Evolutionary conservation across 371 early-diverging fungal species (phyloP), one percentile per base, ranked within the genome.

Genomic region (Mucor saturninus): DNA sequence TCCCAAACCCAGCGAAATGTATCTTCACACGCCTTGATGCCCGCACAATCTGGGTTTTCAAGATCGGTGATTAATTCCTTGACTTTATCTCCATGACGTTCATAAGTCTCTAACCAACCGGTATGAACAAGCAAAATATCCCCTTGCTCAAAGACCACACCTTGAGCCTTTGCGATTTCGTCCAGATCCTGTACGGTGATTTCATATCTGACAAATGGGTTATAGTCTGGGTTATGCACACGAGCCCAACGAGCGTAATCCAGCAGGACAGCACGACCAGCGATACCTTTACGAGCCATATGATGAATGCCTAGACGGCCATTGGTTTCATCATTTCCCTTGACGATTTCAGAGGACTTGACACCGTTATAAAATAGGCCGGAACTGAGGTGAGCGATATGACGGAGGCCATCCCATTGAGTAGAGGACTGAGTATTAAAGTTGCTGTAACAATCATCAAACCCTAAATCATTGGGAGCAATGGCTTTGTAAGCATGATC

Each of bases 381-480:
- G 11, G 62, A 42, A 1, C 46, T 30, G 1, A 64, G 14, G 42
- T 71, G 74, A 35, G 70, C 62, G 2, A 75, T 48, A 56, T 80
- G 80, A 8, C 74, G 71, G 3, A 80, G 64, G 31, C 80, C 80
- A 54, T 80, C 80, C 77, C 77, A 80, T 53, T 80, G 80, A 5
- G 72, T 65, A 1, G 74, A 74, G 5, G 74, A 53, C 31, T 80
- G 80, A 0, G 80, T 71, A 31, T 80, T 80, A 45, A 68, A 77
- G 48, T 72, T 63, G 35, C 59, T 48, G 55, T 80, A 80, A 11
- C 65, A 49, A 54, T 80, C 80, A 48, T 80, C 80, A 62, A 72
- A 75, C 0, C 50, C 61, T 7, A 68, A 5, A 30, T 68, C 54
- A 2, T 54, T 54, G 1, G 31, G 48, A 21, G 59, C 48, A n/a